Evolutionary conservation across 768 basidiomycete species (phyloP), one percentile per base, ranked within the genome.

Genomic region (Hortiboletus flavorubellus): DNA sequence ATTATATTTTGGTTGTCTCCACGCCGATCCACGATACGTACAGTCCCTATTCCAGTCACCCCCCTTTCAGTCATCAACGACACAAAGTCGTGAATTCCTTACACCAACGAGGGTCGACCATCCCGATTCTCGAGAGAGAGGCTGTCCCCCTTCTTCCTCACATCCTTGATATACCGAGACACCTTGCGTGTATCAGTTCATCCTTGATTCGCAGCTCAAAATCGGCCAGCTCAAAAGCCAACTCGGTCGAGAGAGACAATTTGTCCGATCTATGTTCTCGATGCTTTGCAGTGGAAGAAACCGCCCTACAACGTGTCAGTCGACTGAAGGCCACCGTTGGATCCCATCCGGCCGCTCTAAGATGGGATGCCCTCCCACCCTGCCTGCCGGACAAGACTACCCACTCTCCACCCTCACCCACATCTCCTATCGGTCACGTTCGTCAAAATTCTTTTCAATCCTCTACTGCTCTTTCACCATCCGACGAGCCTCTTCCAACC

Each of bases 1-100:
- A 93, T 58, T 95, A 93, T 62, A 82, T 91, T 59, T 61, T 76
- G 33, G 78, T 81, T 30, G 83, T 91, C n/a, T 91, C 89, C 8
- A 84, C 85, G 1, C 81, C 81, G 30, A 29, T 64, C 53, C 54
- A 68, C 18, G 64, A 56, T 65, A 59, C 64, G 55, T 59, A 44
- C 69, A 61, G 50, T 44, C 55, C 62, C 38, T 64, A 65, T 11
- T 67, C 67, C 23, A 63, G 71, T 55, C 60, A 65, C 40, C 52
- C 63, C 16, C 23, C 67, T 44, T 75, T 77, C 46, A 74, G 78
- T 41, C 80, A 81, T 60, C 80, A 83, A 45, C 78, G 81, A 10
- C 67, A 81, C 44, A 75, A 77, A 54, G 76, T 83, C 48, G 73
- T 82, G 53, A 80, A 82, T 62, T 75, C 78, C 40, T 72, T 89